A percentile compares a stretch with the other conserved stretches of the same genome.
phyloP scores from a whole-genome alignment of 2,329 filamentous ascomycete species.

The Trichoderma gracile region DNA sequence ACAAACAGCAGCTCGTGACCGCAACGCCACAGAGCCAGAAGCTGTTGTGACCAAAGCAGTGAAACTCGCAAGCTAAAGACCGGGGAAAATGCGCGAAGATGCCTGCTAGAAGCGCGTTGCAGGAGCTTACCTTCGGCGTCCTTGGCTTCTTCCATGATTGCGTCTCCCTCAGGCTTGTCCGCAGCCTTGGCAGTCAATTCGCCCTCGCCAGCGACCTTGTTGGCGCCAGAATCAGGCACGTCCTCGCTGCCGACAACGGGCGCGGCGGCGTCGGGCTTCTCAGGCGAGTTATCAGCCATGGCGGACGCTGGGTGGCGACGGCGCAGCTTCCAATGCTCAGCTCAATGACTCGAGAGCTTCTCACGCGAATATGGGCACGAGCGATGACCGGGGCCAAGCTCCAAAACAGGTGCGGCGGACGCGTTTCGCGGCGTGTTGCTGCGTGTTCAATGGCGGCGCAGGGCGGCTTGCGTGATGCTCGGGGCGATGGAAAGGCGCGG shows the following conservation, averaged over 20 bases:
- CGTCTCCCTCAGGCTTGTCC: conserved; percentile 32
- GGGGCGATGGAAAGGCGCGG: conserved; percentile 38
- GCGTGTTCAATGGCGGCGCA: conserved; percentile 36
- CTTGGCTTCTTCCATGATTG: conserved; percentile 36
- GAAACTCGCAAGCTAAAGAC: not conserved
- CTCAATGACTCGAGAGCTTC: conserved; percentile 9
- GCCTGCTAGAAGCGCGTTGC: conserved; percentile 17
- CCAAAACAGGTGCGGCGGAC: conserved; percentile 26
- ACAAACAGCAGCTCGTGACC: not conserved
- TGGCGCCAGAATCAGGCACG: conserved; percentile 32
- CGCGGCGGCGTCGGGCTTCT: conserved; percentile 41
- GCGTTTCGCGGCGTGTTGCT: conserved; percentile 31
- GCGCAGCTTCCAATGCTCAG: conserved; percentile 28
- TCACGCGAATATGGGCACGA: conserved; percentile 25
- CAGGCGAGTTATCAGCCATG: conserved; percentile 44
- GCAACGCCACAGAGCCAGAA: not conserved
- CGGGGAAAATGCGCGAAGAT: conserved; percentile 20
- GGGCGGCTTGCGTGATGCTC: conserved; percentile 37
- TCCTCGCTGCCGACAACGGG: conserved; percentile 38
- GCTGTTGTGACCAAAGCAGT: not conserved
- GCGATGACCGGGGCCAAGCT: conserved; percentile 20
- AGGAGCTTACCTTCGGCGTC: conserved; percentile 37
- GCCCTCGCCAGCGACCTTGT: conserved; percentile 32
- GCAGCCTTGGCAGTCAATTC: conserved; percentile 31
- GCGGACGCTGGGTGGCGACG: conserved; percentile 31